Evolutionary conservation across 768 basidiomycete genomes (phyloP), one percentile per base, ranked within the genome.

Genomic region (Boletus sp.): DNA sequence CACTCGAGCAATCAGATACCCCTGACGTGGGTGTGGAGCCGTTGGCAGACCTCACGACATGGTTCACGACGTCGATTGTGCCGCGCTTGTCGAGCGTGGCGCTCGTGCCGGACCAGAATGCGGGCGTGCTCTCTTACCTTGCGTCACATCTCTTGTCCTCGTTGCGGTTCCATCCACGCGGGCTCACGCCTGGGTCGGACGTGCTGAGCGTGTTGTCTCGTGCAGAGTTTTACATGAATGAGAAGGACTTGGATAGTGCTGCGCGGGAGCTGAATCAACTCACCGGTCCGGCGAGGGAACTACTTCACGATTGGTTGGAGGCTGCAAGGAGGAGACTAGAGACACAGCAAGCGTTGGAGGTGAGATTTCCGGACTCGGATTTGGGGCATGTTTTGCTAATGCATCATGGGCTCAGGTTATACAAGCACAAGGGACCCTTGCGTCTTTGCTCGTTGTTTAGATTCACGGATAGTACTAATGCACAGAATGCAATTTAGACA

Each of bases 261-360:
- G 77, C 94, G 34, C 79, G 96, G 51, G 95, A 98, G 73, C 77
- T 98, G 29, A 99, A 98, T 70, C 89, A 93, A 71, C 74, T 99
- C 51, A 83, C 78, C 33, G 96, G 95, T 2, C 83, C 88, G 54
- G 88, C 88, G 15, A 88, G 85, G 71, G 68, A 79, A 49, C 67
- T 96, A 41, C 63, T 90, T 49, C 74, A 78, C 34, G 96, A 98
- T 72, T 99, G 96, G 97, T 74, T 99, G 38, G 84, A 85, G 61
- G 93, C 92, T 62, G 94, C 93, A 10, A 78, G 96, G 59, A 78
- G 82, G 66, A 80, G 94, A 68, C 70, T 99, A 56, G 93, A 97
- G 73, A 93, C 97, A 32, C 79, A 90, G 69, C 96, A 98, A 71
- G 91, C 93, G 39, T 70, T 99, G 60, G 88, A 95, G 77, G 92